These are phyloP conservation scores for Colletotrichum abscissum DNA, from an alignment of 2,329 filamentous ascomycete genomes.

Conservation along the genomic window DNA sequence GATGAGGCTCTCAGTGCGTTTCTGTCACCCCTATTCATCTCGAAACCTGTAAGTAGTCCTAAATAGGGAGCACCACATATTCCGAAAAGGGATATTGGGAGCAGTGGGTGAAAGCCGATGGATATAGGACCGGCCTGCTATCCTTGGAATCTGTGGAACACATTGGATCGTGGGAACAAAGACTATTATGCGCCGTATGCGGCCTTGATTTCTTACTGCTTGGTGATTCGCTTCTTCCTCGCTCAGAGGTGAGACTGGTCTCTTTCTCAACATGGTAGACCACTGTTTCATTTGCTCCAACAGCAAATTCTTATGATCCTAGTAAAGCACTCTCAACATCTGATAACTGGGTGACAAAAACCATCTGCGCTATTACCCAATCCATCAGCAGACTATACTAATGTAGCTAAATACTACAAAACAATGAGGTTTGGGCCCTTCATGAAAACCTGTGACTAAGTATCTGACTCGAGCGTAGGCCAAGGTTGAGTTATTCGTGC, in stretches of 20 bases:
- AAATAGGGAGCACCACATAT: neutral
- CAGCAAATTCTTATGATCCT: neutral
- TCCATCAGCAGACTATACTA: no score
- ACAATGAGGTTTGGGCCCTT: no score
- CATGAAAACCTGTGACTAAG: neutral
- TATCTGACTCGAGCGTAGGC: no score
- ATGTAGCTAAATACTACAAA: no score
- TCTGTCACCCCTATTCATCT: neutral
- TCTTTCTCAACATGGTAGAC: neutral
- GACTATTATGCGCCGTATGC: neutral
- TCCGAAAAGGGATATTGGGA: neutral
- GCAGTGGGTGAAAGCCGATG: rapidly evolving
- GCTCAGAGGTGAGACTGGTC: neutral
- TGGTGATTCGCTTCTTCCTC: slow-evolving; percentile 1
- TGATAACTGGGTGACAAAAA: no score
- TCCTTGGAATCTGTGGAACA: neutral
- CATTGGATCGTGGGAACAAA: neutral
- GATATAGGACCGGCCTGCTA: no score
- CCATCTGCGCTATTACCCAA: no score
- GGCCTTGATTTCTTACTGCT: slow-evolving; percentile 3
- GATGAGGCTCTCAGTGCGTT: neutral
- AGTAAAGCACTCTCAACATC: neutral
- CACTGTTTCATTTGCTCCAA: neutral
- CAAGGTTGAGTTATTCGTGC: no score
- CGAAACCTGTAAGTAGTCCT: neutral